Percentiles rank a stretch among this genome's conserved stretches.
These are phyloP conservation scores for Calocybe cyanea DNA, from an alignment of 768 basidiomycete species.

Conservation along the genomic window DNA sequence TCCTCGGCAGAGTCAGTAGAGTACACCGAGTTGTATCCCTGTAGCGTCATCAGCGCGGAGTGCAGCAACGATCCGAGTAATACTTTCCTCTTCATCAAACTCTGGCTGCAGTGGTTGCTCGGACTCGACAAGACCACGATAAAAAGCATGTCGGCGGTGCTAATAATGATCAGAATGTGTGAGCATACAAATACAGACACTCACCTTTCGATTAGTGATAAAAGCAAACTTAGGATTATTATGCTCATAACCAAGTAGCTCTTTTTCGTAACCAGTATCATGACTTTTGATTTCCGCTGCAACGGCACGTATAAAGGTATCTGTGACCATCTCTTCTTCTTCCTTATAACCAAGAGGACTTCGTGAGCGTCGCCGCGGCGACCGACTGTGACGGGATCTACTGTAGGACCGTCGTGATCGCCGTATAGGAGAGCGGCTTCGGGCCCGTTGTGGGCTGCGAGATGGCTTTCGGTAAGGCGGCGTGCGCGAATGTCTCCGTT, in stretches of 20 bases:
- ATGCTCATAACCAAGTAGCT: constrained; percentile 70
- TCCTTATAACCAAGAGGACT: constrained; percentile 48
- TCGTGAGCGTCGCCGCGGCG: constrained; percentile 44
- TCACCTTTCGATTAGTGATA: constrained; percentile 54
- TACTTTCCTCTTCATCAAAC: constrained; percentile 74
- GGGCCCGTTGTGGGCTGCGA: constrained; percentile 45
- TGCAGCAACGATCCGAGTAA: neutral
- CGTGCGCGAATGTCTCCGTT: constrained; percentile 37
- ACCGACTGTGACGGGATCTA: constrained; percentile 39
- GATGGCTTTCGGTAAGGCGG: constrained; percentile 39
- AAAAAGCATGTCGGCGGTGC: constrained; percentile 72
- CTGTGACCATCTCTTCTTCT: constrained; percentile 70
- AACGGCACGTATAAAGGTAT: constrained; percentile 83
- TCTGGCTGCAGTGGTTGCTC: constrained; percentile 54
- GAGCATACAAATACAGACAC: constrained; percentile 18
- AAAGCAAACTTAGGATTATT: constrained; percentile 83
- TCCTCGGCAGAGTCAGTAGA: constrained; percentile 95
- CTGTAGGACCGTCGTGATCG: constrained; percentile 30
- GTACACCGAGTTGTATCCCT: constrained; percentile 87
- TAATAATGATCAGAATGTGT: constrained; percentile 22
- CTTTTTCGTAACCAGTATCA: constrained; percentile 71
- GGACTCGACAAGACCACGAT: constrained; percentile 63
- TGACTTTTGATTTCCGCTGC: constrained; percentile 83
- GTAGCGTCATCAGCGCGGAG: neutral
- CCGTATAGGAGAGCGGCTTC: constrained; percentile 42